A percentile compares a stretch with the other conserved stretches of the same genome.
Conservation (phyloP, 2,329 filamentous ascomycete species). For the Neonectria neomacrospora region DNA sequence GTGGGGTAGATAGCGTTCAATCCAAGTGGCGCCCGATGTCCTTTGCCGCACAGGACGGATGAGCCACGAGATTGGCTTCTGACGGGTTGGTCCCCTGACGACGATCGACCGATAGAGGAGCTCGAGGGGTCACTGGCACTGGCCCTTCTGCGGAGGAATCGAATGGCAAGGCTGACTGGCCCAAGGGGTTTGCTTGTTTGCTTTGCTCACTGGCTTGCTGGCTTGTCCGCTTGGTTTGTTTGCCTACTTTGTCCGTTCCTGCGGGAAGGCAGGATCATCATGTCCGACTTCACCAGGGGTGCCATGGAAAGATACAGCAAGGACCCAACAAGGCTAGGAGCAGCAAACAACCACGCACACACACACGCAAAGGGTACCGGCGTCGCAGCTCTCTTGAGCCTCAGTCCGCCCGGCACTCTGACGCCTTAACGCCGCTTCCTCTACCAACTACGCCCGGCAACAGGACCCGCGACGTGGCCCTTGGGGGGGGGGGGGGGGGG, state of each 20-base stretch:
- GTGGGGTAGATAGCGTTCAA: conserved; percentile 16
- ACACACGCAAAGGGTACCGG: conserved; percentile 11
- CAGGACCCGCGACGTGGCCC: conserved; percentile 16
- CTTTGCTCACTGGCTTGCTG: not conserved
- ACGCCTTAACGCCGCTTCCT: conserved; percentile 32
- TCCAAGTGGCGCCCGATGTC: conserved; percentile 20
- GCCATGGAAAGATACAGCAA: conserved; percentile 24
- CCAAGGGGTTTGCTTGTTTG: not conserved
- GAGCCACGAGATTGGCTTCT: conserved; percentile 41
- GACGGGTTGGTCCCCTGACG: conserved; percentile 34
- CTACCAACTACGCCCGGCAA: conserved; percentile 1
- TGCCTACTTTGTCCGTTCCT: not conserved
- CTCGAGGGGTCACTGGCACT: conserved; percentile 24
- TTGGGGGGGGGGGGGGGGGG: too few relatives aligned
- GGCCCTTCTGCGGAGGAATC: conserved; percentile 25
- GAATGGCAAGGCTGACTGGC: conserved; percentile 24
- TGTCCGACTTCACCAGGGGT: conserved; percentile 1
- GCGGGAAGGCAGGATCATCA: not conserved
- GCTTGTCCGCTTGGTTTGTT: not conserved
- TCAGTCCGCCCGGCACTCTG: conserved; percentile 33
- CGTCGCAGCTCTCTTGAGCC: conserved; percentile 21
- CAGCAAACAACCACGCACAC: conserved; percentile 11
- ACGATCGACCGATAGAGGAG: conserved; percentile 43
- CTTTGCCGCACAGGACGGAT: not conserved
- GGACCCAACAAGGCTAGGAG: conserved; percentile 25